These are phyloP conservation scores for Fusarium sp. DNA, from an alignment of 2,329 filamentous ascomycete species.

Conservation along the genomic window DNA sequence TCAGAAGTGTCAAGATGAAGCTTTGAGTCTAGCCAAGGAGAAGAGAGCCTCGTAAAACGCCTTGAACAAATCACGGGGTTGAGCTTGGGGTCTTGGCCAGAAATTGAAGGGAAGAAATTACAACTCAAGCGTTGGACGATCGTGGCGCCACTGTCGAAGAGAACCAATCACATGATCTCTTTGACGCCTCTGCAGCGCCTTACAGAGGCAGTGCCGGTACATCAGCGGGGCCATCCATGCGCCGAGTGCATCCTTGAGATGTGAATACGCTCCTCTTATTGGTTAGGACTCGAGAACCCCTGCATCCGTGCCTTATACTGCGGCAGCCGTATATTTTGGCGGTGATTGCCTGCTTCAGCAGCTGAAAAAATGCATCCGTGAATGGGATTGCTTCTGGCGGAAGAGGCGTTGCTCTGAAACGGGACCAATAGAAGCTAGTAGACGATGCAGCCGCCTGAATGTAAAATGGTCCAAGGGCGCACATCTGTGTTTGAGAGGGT, in stretches of 20 bases:
- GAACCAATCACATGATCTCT: neutral
- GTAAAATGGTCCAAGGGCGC: constrained; percentile 14
- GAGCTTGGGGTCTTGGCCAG: neutral
- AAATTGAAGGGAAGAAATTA: neutral
- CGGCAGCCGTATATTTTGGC: neutral
- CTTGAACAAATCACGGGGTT: neutral
- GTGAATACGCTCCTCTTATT: neutral
- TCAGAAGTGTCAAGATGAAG: neutral
- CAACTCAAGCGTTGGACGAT: constrained; percentile 1
- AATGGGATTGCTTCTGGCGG: neutral
- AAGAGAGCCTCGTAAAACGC: neutral
- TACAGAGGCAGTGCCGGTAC: constrained; percentile 24
- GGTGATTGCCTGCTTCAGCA: constrained; percentile 5
- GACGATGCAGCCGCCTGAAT: neutral
- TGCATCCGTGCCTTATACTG: constrained; percentile 4
- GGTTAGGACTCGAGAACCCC: neutral
- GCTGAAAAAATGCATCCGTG: neutral
- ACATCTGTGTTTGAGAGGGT: neutral
- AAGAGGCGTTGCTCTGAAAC: constrained; percentile 2
- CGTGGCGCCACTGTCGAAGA: neutral
- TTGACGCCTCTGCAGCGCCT: constrained; percentile 5
- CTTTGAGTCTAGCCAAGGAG: neutral
- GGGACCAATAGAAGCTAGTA: neutral
- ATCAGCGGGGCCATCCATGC: neutral
- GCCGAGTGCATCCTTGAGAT: neutral